Evolutionary conservation across 768 basidiomycete species (phyloP).

Genomic region (Boletus rubropictus): DNA sequence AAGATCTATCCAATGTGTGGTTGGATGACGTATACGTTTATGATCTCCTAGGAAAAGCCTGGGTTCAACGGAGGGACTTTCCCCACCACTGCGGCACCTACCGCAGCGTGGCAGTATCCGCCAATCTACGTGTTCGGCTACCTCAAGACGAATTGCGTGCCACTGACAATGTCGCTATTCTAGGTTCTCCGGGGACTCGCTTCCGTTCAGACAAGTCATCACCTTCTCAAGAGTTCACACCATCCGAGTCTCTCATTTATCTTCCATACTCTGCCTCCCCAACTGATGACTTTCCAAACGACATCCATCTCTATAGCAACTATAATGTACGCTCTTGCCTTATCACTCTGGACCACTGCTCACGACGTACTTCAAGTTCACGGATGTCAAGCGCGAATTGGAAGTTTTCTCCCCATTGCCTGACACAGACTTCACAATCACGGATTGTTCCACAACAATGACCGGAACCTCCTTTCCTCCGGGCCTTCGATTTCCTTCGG

Average conservation of each 20-base stretch:
- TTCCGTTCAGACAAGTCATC: slow-evolving; percentile 48
- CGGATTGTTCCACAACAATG: slow-evolving; percentile 80
- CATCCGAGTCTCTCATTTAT: slow-evolving; percentile 57
- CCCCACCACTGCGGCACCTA: slow-evolving; percentile 96
- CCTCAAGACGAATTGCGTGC: slow-evolving; percentile 54
- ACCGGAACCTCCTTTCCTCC: slow-evolving; percentile 79
- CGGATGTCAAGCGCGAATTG: slow-evolving; percentile 91
- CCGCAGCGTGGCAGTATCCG: slow-evolving; percentile 84
- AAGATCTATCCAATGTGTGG: slow-evolving; percentile 91
- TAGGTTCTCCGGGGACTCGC: slow-evolving; percentile 53
- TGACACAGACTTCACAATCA: slow-evolving; percentile 67
- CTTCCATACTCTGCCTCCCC: slow-evolving; percentile 73
- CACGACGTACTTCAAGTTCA: slow-evolving; percentile 51
- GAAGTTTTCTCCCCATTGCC: slow-evolving; percentile 84
- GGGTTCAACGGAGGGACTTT: slow-evolving; percentile 77
- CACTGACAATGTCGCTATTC: slow-evolving; percentile 35
- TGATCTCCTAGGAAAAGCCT: slow-evolving; percentile 65
- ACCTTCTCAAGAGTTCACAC: slow-evolving; percentile 44
- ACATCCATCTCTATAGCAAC: slow-evolving; percentile 91
- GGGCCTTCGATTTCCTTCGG: slow-evolving; percentile 93
- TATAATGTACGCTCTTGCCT: slow-evolving; percentile 66
- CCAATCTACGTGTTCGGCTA: slow-evolving; percentile 58
- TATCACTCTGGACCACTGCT: slow-evolving; percentile 1
- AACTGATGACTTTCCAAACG: slow-evolving; percentile 70
- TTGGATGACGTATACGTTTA: slow-evolving; percentile 90